Evolutionary conservation across 805 yeast genomes (phyloP), one percentile per base, ranked within the genome.

Genomic region (Cyberlindnera xishuangbannaensis): DNA sequence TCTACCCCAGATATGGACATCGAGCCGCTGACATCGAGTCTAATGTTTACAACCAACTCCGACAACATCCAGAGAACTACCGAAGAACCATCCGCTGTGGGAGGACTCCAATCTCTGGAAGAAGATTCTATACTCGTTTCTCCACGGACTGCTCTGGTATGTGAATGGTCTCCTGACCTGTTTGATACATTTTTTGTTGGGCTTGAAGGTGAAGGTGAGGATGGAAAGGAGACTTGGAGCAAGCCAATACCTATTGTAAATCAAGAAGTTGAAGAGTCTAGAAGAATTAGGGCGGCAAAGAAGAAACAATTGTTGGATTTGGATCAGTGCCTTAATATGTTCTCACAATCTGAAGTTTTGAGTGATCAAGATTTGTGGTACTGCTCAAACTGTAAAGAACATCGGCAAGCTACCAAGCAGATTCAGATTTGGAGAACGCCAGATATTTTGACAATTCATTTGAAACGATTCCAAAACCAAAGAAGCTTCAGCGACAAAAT

Each of bases 381-480:
- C 49, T 90, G 98, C 56, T 94, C 96, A 1, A 61, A 65, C 10
- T 90, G 98, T 63, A 76, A 83, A 49, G 92, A 83, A 33, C 95
- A 86, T 50, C 73, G 87, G 39, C 86, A 83, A 46, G 97, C 97
- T 1, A 77, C 94, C 2, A 90, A 92, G 51, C 81, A 84, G 27
- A 81, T 92, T 34, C 94, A 87, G 56, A 62, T 90, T 14, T 92
- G 97, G 97, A 72, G 78, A n/a, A 77, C 84, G 1, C 97, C 97
- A 1, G 97, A 92, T 53, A 76, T 92, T 18, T 65, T 92, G 42
- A 78, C 94, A 1, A 81, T 90, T 32, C 97, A 92, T 56, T 66
- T 90, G 53, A 92, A 90, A 55, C 66, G 98, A 44, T 90, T 90
- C 59, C 87, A 86, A 47, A 83, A 79, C 47, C 83, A 84, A 22